Evolutionary conservation across 257 asterid species (phyloP), one percentile per base, ranked within the genome.

Genomic region (Eucommia ulmoides): DNA sequence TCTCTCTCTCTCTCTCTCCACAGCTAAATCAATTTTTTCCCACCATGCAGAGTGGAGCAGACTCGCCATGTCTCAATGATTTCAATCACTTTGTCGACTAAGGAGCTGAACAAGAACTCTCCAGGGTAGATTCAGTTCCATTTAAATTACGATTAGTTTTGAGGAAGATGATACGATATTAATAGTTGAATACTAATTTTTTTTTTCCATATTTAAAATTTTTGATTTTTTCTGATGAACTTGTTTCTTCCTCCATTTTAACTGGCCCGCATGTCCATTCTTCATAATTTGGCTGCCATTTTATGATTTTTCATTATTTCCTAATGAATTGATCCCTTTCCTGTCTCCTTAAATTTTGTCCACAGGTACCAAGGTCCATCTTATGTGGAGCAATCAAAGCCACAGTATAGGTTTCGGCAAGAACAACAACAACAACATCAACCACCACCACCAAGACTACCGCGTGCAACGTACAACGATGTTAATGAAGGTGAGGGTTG

Each of bases 61-160:
- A 89, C 94, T 57, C 96, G 98, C 19, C 96, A 82, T 65, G 94
- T 89, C 51, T 89, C 98, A 3, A 80, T 85, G 96, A 77, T 89
- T 61, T 80, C 98, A 56, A 83, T 89, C 61, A 82, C 96, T 14
- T 65, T 89, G 54, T 89, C 98, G 35, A 52, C 65, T 3, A 65
- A 65, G 61, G 98, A 85, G 73, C 94, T 89, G 55, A 78, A 85
- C 93, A 83, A 71, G 73, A 74, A 71, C 38, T 80, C 96, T 65
- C 86, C 93, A 14, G 96, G 98, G 98, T 89, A 80, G 53, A 22
- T 29, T 42, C 20, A 42, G 19, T 42, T 42, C 48, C n/a, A 12
- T 29, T 29, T 29, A n/a, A n/a, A n/a, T n/a, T n/a, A n/a, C n/a
- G n/a, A n/a, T n/a, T n/a, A n/a, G n/a, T n/a, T n/a, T n/a, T n/a